A percentile compares a stretch with the other conserved stretches of the same genome.
These are phyloP conservation scores for Colletotrichum sp. DNA, from an alignment of 2,329 filamentous ascomycete genomes.

Conservation along the genomic window DNA sequence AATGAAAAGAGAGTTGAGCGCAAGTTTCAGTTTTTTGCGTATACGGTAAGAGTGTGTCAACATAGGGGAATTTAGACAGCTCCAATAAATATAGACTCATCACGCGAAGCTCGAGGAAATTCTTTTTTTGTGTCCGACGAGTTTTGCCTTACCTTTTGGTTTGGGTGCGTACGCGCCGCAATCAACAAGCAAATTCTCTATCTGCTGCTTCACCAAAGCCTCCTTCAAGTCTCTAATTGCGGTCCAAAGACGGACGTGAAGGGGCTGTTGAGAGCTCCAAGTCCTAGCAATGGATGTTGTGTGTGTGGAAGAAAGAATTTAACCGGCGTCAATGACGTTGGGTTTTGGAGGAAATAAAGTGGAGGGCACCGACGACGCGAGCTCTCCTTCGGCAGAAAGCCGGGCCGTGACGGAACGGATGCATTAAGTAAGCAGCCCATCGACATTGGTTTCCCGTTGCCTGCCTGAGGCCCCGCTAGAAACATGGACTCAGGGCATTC, in stretches of 20 bases:
- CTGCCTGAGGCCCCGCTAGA: not conserved
- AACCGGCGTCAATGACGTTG: conserved; percentile 1
- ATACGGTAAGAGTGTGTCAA: conserved; percentile 64
- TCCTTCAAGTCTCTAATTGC: not conserved
- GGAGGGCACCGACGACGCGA: not conserved
- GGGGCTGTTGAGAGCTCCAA: conserved; percentile 1
- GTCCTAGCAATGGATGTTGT: not conserved
- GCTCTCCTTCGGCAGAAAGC: conserved; percentile 3
- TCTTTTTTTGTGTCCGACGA: not conserved
- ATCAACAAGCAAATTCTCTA: not conserved
- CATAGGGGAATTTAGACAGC: conserved; percentile 72
- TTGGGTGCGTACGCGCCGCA: not conserved
- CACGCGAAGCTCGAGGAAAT: conserved; percentile 31
- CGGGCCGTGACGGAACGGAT: not conserved
- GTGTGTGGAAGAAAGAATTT: not conserved
- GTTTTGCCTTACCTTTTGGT: conserved; percentile 5
- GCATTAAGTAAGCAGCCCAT: not conserved
- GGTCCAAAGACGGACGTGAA: not conserved
- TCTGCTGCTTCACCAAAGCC: not conserved
- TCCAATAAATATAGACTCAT: conserved; percentile 70
- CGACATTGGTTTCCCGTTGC: not conserved
- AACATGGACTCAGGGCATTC: not conserved
- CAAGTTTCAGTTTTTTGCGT: conserved; percentile 56
- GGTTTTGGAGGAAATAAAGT: not conserved
- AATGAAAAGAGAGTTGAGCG: not conserved